Evolutionary conservation across 331 rosid genomes (phyloP).

Genomic region (Acacia pycnantha): DNA sequence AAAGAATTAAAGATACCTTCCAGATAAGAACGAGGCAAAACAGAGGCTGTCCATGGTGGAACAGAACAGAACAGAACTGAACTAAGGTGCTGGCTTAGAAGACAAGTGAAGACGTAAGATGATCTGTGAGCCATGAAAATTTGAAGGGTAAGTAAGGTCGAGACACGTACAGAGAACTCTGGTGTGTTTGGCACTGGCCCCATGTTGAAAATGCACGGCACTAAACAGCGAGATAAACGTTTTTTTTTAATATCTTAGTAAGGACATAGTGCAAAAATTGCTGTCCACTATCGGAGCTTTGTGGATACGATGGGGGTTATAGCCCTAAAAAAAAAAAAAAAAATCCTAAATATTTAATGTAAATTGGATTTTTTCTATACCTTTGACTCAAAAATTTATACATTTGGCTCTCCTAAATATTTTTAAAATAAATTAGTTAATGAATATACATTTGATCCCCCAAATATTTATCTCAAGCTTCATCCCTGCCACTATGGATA

Average conservation of each 20-base stretch:
- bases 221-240: not conserved
- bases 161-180: not conserved
- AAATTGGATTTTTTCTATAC: too few relatives aligned
- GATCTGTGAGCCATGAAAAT: conserved; percentile 27
- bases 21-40: conserved; percentile 15
- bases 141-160: not conserved
- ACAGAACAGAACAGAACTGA: not conserved
- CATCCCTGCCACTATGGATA: too few relatives aligned
- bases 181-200: not conserved
- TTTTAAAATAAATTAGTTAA: too few relatives aligned
- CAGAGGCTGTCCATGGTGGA: conserved; percentile 35
- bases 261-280: too few relatives aligned
- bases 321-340: too few relatives aligned
- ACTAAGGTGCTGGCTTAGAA: not conserved
- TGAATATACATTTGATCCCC: too few relatives aligned
- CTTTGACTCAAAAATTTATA: too few relatives aligned
- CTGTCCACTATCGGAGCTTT: too few relatives aligned
- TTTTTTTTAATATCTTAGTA: not conserved
- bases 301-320: too few relatives aligned
- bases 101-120: not conserved
- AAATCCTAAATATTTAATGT: too few relatives aligned
- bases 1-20: conserved; percentile 26
- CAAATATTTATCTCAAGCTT: too few relatives aligned
- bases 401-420: too few relatives aligned
- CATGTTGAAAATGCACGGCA: not conserved